Percentiles rank a stretch among this genome's conserved stretches.
phyloP scores from a whole-genome alignment of 164 flowering plant genomes.

The Sedum album region DNA sequence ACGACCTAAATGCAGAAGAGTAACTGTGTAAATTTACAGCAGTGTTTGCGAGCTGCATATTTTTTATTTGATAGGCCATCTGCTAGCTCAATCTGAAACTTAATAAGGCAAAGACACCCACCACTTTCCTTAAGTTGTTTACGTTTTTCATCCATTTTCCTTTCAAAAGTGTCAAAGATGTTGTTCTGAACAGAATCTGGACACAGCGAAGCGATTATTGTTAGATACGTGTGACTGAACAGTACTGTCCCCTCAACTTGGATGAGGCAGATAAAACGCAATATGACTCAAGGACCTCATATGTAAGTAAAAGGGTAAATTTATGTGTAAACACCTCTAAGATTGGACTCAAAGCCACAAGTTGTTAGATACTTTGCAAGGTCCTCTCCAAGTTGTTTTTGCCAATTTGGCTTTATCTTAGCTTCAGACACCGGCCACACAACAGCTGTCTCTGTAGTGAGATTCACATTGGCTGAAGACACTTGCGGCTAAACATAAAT shows the following conservation, averaged over 20 bases:
- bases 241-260: not conserved
- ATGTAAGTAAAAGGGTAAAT: not conserved
- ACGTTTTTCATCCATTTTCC: conserved; percentile 76
- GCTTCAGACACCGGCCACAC: conserved; percentile 81
- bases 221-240: conserved; percentile 14
- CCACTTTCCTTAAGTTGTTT: conserved; percentile 75
- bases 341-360: conserved; percentile 78
- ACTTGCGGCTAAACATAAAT: conserved; percentile 69
- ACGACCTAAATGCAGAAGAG: conserved; percentile 45
- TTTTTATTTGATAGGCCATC: not conserved
- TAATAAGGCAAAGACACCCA: conserved; percentile 15
- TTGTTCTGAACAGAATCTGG: conserved; percentile 58
- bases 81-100: not conserved
- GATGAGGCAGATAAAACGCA: not conserved
- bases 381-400: conserved; percentile 59
- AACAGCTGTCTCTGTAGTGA: conserved; percentile 78
- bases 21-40: conserved; percentile 10
- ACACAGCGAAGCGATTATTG: not conserved
- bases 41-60: not conserved
- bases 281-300: too few relatives aligned
- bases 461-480: conserved; percentile 80
- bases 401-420: conserved; percentile 62
- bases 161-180: conserved; percentile 58
- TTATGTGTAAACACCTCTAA: conserved; percentile 43
- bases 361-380: conserved; percentile 84